Conservation (phyloP, 306 rosid species). For the Pyrus pyrifolia region DNA sequence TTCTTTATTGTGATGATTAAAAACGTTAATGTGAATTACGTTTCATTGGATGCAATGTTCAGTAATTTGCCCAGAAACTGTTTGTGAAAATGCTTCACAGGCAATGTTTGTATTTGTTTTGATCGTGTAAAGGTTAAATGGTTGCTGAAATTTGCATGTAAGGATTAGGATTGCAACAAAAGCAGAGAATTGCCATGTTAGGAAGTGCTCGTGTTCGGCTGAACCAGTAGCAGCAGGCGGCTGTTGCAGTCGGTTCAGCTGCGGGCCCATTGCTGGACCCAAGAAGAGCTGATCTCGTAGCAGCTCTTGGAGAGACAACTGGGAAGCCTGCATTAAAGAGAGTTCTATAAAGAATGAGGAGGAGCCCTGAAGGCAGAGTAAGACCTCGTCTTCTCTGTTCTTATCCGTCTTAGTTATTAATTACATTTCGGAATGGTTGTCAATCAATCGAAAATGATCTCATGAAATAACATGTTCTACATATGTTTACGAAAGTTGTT, state of each 20-base stretch:
- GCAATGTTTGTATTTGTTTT: background rate
- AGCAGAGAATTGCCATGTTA: slow-evolving; percentile 33
- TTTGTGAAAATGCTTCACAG: slow-evolving; percentile 1
- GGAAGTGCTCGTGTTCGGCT: slow-evolving; percentile 49
- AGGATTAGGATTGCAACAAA: background rate
- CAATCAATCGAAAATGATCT: background rate
- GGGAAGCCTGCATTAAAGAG: slow-evolving; percentile 87
- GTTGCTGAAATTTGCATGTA: background rate
- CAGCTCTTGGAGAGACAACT: slow-evolving; percentile 94
- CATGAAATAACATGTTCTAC: background rate
- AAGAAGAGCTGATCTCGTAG: slow-evolving; percentile 86
- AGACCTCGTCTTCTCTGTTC: background rate
- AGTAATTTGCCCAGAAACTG: background rate
- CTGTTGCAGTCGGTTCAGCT: slow-evolving; percentile 86
- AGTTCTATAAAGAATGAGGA: slow-evolving; percentile 74
- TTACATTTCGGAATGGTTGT: background rate
- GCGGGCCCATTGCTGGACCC: slow-evolving; percentile 92
- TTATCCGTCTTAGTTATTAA: background rate
- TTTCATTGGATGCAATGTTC: background rate
- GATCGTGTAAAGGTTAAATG: background rate
- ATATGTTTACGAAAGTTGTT: background rate
- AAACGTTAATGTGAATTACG: background rate
- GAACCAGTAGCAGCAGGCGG: slow-evolving; percentile 81
- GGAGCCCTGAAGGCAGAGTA: slow-evolving; percentile 71
- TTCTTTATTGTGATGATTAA: background rate